Conservation (phyloP, 2,329 filamentous ascomycete genomes). For the Colletotrichum horii region DNA sequence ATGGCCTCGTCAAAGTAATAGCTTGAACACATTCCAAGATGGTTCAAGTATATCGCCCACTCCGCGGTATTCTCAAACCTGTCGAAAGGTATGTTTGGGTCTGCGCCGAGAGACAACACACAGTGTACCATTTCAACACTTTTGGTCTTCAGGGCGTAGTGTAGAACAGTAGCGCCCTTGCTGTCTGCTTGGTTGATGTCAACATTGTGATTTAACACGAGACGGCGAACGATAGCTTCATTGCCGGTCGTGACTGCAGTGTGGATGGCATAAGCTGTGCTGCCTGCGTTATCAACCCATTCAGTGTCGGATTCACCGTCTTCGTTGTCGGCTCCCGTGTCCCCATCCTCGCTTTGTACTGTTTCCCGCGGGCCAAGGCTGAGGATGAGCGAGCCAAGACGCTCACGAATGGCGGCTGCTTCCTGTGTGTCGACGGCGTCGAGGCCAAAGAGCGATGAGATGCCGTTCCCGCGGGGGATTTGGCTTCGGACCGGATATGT, state of each 20-base stretch:
- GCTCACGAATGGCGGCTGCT: rapidly evolving
- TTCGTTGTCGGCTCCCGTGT: rapidly evolving
- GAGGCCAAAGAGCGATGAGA: neutral
- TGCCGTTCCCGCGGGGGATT: rapidly evolving
- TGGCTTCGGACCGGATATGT: neutral
- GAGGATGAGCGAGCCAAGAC: rapidly evolving
- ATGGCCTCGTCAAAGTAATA: rapidly evolving
- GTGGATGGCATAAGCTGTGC: neutral
- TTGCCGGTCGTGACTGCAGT: rapidly evolving
- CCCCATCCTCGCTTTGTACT: rapidly evolving
- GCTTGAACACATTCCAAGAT: rapidly evolving
- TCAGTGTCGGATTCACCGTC: neutral
- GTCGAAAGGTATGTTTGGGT: neutral
- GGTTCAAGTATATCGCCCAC: rapidly evolving
- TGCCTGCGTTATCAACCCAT: neutral
- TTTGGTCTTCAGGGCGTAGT: neutral
- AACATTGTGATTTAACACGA: rapidly evolving
- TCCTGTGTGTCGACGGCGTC: rapidly evolving
- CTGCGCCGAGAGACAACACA: neutral
- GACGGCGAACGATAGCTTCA: rapidly evolving
- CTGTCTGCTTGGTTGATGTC: neutral
- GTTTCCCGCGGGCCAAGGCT: neutral
- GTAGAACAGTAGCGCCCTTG: rapidly evolving
- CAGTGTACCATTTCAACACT: rapidly evolving
- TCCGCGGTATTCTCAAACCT: rapidly evolving